Evolutionary conservation across 495 filamentous ascomycete genomes (phyloP).

Genomic region (Aspergillus ostianus): DNA sequence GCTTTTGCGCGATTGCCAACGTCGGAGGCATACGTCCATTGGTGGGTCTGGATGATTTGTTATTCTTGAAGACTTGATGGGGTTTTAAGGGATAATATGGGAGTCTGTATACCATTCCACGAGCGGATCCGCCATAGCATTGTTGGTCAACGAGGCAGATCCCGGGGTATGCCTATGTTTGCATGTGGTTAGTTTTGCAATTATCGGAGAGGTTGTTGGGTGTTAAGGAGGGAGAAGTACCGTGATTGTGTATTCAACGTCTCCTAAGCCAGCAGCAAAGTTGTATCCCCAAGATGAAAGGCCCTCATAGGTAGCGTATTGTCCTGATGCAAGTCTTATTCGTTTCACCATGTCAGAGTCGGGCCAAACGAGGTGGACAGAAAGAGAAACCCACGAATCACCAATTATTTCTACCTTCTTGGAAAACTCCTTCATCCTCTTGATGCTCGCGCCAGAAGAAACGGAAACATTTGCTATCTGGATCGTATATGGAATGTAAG

Average conservation of each 20-base stretch:
- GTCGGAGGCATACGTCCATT: slow-evolving; percentile 67
- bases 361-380: background rate
- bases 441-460: slow-evolving; percentile 42
- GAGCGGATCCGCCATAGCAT: slow-evolving; percentile 50
- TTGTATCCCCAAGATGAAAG: slow-evolving; percentile 58
- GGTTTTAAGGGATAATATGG: background rate
- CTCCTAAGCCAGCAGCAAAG: slow-evolving; percentile 58
- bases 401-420: slow-evolving; percentile 67
- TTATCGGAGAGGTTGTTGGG: background rate
- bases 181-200: background rate
- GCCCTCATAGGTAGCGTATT: slow-evolving; percentile 64
- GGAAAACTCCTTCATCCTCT: slow-evolving; percentile 48
- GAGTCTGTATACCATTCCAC: slow-evolving; percentile 28
- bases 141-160: slow-evolving; percentile 58
- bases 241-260: slow-evolving; percentile 62
- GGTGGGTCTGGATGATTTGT: slow-evolving; percentile 43
- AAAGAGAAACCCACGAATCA: slow-evolving; percentile 42
- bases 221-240: slow-evolving; percentile 13
- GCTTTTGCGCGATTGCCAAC: slow-evolving; percentile 49
- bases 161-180: slow-evolving; percentile 52
- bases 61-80: slow-evolving; percentile 2
- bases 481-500: slow-evolving; percentile 32
- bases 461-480: slow-evolving; percentile 59
- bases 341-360: background rate
- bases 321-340: slow-evolving; percentile 43